Percentiles rank a stretch among this genome's conserved stretches.
These are phyloP conservation scores for Tetrahymena elliotti DNA, from an alignment of 73 alveolate genomes.

Conservation along the genomic window DNA sequence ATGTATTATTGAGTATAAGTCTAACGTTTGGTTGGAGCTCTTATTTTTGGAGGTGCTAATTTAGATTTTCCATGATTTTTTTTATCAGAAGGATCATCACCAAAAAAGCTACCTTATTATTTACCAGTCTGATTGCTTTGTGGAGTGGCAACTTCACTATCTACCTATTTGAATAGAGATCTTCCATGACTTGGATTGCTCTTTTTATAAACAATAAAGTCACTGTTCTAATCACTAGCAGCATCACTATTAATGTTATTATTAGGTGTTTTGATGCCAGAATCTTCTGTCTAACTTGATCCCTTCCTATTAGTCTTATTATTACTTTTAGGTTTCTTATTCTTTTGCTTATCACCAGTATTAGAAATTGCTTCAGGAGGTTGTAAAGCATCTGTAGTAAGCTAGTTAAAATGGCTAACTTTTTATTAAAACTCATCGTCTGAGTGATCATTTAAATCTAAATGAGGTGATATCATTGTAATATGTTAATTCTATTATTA, in stretches of 20 bases:
- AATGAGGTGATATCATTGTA: not conserved
- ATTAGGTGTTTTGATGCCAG: not conserved
- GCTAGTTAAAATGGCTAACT: not conserved
- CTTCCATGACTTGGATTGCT: not conserved
- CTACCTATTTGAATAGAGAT: not conserved
- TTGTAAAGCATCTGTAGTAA: not conserved
- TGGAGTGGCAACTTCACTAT: not conserved
- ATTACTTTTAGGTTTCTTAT: not conserved
- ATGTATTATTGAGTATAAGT: not conserved
- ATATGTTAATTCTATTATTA: not conserved
- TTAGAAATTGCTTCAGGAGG: not conserved
- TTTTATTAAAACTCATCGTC: not conserved
- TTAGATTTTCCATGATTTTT: not conserved
- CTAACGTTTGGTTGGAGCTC: not conserved
- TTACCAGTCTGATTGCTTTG: not conserved
- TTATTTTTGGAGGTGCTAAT: not conserved
- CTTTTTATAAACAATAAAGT: not conserved
- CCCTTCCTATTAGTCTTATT: not conserved
- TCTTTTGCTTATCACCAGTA: not conserved
- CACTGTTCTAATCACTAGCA: not conserved
- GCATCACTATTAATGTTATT: not conserved
- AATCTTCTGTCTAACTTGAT: not conserved
- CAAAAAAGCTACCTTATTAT: not conserved
- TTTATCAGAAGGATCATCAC: not conserved
- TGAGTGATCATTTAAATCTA: not conserved